phyloP scores from a whole-genome alignment of 2,329 filamentous ascomycete species.

The Neonectria faginata region DNA sequence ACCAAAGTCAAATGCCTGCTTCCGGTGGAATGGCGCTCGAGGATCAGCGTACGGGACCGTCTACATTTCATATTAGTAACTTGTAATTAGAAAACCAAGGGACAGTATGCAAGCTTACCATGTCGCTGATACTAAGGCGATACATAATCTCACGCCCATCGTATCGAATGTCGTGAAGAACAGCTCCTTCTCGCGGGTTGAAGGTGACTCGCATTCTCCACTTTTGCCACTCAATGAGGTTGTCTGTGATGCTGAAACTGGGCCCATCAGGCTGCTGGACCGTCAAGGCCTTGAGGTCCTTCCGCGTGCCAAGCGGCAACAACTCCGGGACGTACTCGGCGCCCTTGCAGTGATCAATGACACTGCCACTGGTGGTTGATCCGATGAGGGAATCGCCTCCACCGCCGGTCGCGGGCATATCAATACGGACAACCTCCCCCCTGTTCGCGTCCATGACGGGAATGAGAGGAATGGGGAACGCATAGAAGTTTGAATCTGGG shows the following conservation, averaged over 20 bases:
- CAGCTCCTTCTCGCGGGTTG: slow-evolving; percentile 76
- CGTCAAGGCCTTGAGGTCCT: slow-evolving; percentile 70
- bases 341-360: slow-evolving; percentile 48
- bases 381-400: slow-evolving; percentile 42
- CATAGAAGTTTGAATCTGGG: slow-evolving; percentile 66
- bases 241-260: slow-evolving; percentile 56
- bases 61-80: slow-evolving; percentile 8
- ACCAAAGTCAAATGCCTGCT: slow-evolving; percentile 78
- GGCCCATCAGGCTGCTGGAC: slow-evolving; percentile 53
- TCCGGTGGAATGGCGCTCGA: slow-evolving; percentile 70
- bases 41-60: slow-evolving; percentile 74
- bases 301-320: slow-evolving; percentile 54
- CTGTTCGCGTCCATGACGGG: slow-evolving; percentile 54
- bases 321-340: slow-evolving; percentile 58
- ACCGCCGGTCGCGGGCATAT: slow-evolving; percentile 51
- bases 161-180: slow-evolving; percentile 76
- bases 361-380: slow-evolving; percentile 25
- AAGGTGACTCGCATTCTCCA: slow-evolving; percentile 77
- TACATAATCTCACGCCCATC: slow-evolving; percentile 75
- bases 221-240: slow-evolving; percentile 68
- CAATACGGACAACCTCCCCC: slow-evolving; percentile 49
- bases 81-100: fast-evolving
- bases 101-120: slow-evolving; percentile 56
- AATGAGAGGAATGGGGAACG: slow-evolving; percentile 64
- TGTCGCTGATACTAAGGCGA: slow-evolving; percentile 74